These are phyloP conservation scores for Ascodesmis nigricans DNA, from an alignment of 495 filamentous ascomycete species.

Conservation along the genomic window DNA sequence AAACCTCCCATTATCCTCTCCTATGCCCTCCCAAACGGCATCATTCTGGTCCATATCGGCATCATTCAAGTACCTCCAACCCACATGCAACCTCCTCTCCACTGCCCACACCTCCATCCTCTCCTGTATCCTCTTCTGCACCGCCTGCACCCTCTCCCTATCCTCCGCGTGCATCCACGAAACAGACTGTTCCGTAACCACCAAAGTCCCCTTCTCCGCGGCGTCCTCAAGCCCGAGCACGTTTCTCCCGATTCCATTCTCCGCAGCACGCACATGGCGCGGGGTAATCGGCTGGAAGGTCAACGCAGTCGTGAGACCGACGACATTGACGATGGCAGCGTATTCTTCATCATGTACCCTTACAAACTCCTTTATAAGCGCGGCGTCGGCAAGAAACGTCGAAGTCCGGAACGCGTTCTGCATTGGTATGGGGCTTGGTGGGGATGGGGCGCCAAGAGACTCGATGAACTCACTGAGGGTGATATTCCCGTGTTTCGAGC, in stretches of 20 bases:
- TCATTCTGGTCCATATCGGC: conserved; percentile 25
- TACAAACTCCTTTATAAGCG: too few species aligned
- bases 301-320: conserved; percentile 4
- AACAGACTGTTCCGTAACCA: too few species aligned
- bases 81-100: not conserved
- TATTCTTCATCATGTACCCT: too few species aligned
- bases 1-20: conserved; percentile 19
- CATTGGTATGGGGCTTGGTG: too few species aligned
- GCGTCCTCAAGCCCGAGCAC: conserved; percentile 19
- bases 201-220: too few species aligned
- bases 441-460: too few species aligned
- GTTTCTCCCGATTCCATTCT: conserved; percentile 19
- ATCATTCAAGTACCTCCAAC: conserved; percentile 23
- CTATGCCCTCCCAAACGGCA: conserved; percentile 25
- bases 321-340: conserved; percentile 5
- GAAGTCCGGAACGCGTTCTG: conserved; percentile 7
- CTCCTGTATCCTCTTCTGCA: not conserved
- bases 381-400: conserved; percentile 3
- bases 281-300: conserved; percentile 21
- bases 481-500: too few species aligned
- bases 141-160: not conserved
- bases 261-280: conserved; percentile 9
- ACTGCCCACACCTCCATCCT: not conserved
- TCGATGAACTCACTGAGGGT: too few species aligned
- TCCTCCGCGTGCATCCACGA: not conserved